These are phyloP conservation scores for Actinomucor elegans DNA, from an alignment of 371 early-diverging fungal species.

Conservation along the genomic window DNA sequence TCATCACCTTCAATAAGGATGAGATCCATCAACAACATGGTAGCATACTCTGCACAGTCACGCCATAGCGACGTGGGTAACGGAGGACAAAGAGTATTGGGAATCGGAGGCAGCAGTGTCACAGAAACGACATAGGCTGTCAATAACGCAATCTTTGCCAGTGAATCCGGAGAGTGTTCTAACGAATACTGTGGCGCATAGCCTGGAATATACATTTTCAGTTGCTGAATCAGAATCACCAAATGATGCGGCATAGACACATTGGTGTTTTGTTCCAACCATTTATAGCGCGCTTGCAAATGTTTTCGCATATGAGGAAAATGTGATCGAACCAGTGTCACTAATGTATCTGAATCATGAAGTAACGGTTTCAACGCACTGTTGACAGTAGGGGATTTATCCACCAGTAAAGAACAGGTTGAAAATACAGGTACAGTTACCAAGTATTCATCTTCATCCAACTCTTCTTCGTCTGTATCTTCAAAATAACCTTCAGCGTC, in stretches of 20 bases:
- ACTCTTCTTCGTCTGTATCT: constrained; percentile 22
- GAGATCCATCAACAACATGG: constrained; percentile 3
- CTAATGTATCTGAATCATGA: constrained; percentile 2
- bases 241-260: constrained; percentile 8
- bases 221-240: constrained; percentile 9
- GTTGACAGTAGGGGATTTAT: background rate
- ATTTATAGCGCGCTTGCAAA: constrained; percentile 4
- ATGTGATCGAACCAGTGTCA: constrained; percentile 4
- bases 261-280: background rate
- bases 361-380: background rate
- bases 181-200: background rate
- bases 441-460: constrained; percentile 42
- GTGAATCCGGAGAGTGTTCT: background rate
- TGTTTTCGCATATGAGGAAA: constrained; percentile 12
- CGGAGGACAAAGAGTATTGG: constrained; percentile 1
- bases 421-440: constrained; percentile 39
- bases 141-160: constrained; percentile 7
- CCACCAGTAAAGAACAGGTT: constrained; percentile 6
- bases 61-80: constrained; percentile 9
- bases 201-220: constrained; percentile 7
- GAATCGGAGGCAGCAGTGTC: constrained; percentile 2
- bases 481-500: constrained; percentile 24
- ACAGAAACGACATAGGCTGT: constrained; percentile 16
- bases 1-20: constrained; percentile 7
- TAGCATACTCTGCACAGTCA: constrained; percentile 11